Base-by-base conservation (phyloP, 139 green algal genomes). In the Astrephomene gubernaculifera region DNA sequence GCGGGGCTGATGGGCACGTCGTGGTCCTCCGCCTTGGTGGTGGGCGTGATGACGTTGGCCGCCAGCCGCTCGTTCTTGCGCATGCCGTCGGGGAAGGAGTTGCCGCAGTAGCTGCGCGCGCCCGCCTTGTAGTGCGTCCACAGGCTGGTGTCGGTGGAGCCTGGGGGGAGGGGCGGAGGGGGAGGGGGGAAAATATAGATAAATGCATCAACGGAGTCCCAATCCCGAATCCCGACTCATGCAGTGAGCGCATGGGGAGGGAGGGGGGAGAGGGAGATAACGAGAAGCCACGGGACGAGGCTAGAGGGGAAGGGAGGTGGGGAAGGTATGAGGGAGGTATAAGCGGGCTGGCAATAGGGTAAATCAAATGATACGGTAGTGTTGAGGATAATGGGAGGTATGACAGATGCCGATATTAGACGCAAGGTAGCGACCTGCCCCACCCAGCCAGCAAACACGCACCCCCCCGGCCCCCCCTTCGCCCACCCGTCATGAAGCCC, bases 61-160 rank as follows among this genome's bases (percentile, higher is more conserved):
- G 87, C 74, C 71, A 99, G 90, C 60, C 92, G 85, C 38, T 98
- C 79, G 91, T 99, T 99, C 94, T 99, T 99, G 60, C 71, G 57
- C 92, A 99, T 95, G 63, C 95, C 97, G 74, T 99, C 97, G 7
- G 95, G 96, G 85, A 99, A 97, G 14, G 53, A 44, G 89, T 99
- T 98, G 61, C 97, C 97, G 89, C 97, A 99, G 92, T 99, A 99
- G 41, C 92, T 41, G 2, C 97, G 93, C 53, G 88, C 90, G 10
- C 97, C 97, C 8, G 78, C 87, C 27, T 92, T 96, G 90, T 99
- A 99, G 87, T 98, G 94, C 27, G 97, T 99, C 97, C 97, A 99
- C 49, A 99, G 89, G 5, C 96, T 99, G 38, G 97, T 99, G 85
- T 96, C 94, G 9, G 97, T 99, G 87, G 89, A 96, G 79, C 97